Evolutionary conservation across 2,329 filamentous ascomycete genomes (phyloP).

Genomic region (Colletotrichum coccodes): DNA sequence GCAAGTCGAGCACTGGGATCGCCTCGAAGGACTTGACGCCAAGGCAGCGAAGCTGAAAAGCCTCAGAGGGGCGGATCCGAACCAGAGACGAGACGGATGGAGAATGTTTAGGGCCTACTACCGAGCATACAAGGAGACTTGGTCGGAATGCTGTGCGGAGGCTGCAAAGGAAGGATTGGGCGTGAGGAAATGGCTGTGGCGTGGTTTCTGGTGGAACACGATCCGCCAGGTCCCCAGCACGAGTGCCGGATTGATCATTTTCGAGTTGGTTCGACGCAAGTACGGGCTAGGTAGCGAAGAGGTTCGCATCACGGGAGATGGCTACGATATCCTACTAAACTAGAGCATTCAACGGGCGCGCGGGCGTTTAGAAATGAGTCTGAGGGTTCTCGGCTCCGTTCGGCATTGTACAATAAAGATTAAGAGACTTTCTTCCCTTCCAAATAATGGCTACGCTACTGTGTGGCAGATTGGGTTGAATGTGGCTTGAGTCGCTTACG

Average conservation of each 20-base stretch:
- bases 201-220: slow-evolving; percentile 78
- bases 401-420: slow-evolving; percentile 8
- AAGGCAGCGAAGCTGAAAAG: slow-evolving; percentile 59
- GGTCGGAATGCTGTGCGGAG: slow-evolving; percentile 66
- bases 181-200: slow-evolving; percentile 73
- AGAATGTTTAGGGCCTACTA: slow-evolving; percentile 74
- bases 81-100: slow-evolving; percentile 50
- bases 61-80: slow-evolving; percentile 41
- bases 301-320: slow-evolving; percentile 73
- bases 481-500: neutral
- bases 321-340: slow-evolving; percentile 75
- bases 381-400: slow-evolving; percentile 16
- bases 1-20: slow-evolving; percentile 78
- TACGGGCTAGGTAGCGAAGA: slow-evolving; percentile 72
- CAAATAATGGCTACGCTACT: neutral
- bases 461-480: neutral
- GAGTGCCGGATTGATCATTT: slow-evolving; percentile 80
- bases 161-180: slow-evolving; percentile 66
- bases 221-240: slow-evolving; percentile 81
- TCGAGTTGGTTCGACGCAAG: slow-evolving; percentile 79
- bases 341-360: slow-evolving; percentile 38
- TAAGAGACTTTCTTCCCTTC: neutral
- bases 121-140: slow-evolving; percentile 76
- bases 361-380: slow-evolving; percentile 12
- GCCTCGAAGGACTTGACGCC: slow-evolving; percentile 77